Evolutionary conservation across 164 flowering plant species (phyloP).

Genomic region (Kalanchoe fedtschenkoi): DNA sequence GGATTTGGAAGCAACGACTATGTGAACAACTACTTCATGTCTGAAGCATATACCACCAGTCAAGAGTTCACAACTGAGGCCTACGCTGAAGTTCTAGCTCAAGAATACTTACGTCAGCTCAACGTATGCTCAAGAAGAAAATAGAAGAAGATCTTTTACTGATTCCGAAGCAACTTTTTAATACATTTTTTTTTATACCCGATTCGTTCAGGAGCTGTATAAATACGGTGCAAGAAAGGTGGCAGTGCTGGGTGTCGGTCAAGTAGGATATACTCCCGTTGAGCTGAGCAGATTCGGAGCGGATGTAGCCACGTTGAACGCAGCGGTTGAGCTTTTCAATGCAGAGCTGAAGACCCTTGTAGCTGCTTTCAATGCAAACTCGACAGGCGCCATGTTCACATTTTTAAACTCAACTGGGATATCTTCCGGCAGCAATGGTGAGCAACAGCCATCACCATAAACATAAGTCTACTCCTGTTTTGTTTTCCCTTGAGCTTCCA

Average conservation of each 20-base stretch:
- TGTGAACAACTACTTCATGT: background rate
- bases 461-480: background rate
- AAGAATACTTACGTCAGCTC: no score
- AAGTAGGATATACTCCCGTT: background rate
- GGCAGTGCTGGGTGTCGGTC: background rate
- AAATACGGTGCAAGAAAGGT: background rate
- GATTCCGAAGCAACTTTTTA: background rate
- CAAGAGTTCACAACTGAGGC: background rate
- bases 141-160: no score
- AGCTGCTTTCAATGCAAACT: background rate
- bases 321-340: no score
- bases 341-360: background rate
- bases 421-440: no score
- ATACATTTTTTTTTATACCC: no score
- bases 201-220: background rate
- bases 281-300: background rate
- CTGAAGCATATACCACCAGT: no score
- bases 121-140: no score
- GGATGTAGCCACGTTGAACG: background rate
- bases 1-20: slow-evolving; percentile 1
- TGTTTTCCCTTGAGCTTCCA: no score
- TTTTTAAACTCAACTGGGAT: background rate
- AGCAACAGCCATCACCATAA: no score
- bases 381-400: background rate
- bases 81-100: background rate